These are phyloP conservation scores for Steccherinum ochraceum DNA, from an alignment of 768 basidiomycete genomes.

Conservation along the genomic window DNA sequence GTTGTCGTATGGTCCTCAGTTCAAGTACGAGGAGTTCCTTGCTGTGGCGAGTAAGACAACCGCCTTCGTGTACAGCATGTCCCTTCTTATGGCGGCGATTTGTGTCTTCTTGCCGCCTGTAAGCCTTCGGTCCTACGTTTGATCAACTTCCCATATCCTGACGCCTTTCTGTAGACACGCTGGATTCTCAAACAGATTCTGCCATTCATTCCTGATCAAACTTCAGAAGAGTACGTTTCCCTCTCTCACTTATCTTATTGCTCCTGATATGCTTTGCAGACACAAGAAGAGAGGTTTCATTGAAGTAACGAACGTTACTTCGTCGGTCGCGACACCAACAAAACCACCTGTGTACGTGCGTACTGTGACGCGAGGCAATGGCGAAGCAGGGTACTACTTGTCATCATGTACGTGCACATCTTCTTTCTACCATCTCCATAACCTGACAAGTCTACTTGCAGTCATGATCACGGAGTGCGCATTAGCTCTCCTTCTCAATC, in stretches of 20 bases:
- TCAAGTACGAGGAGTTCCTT: constrained; percentile 73
- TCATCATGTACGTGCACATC: constrained; percentile 36
- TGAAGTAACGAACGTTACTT: constrained; percentile 62
- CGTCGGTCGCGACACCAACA: constrained; percentile 28
- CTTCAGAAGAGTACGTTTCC: constrained; percentile 52
- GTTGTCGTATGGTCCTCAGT: constrained; percentile 58
- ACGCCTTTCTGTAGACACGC: constrained; percentile 36
- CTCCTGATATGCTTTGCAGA: constrained; percentile 30
- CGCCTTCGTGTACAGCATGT: too few relatives aligned
- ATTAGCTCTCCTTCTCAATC: constrained; percentile 56
- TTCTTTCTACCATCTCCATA: not conserved
- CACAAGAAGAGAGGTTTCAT: constrained; percentile 54
- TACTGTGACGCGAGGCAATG: constrained; percentile 55
- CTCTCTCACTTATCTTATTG: not conserved
- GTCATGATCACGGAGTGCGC: constrained; percentile 80
- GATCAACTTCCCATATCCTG: not conserved
- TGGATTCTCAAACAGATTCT: constrained; percentile 46
- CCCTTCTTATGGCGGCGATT: too few relatives aligned
- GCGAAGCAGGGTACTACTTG: constrained; percentile 84
- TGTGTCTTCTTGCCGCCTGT: not conserved
- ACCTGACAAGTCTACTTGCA: not conserved
- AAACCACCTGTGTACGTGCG: constrained; percentile 55
- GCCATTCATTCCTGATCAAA: constrained; percentile 54
- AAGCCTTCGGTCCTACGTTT: not conserved
- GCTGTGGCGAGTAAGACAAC: constrained; percentile 32